Conservation (phyloP, 495 filamentous ascomycete genomes). For the Collariella sp. region DNA sequence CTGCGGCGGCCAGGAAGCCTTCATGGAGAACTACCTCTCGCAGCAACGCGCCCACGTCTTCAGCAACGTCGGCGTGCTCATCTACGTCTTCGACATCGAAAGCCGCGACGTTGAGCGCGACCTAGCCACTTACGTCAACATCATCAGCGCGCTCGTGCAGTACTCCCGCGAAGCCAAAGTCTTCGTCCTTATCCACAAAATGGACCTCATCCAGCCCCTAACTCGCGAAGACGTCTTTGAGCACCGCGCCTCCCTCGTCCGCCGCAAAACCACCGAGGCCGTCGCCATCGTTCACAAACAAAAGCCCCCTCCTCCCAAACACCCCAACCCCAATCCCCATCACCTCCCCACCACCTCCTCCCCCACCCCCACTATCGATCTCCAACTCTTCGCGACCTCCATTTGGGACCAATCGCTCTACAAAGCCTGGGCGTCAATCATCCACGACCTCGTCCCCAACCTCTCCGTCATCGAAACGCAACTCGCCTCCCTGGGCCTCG, state of each 20-base stretch:
- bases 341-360: conserved; percentile 2
- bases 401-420: conserved; percentile 99
- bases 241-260: conserved; percentile 63
- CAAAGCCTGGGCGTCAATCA: conserved; percentile 94
- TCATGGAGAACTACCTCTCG: conserved; percentile 94
- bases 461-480: conserved; percentile 80
- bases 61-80: conserved; percentile 88
- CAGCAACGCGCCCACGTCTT: conserved; percentile 94
- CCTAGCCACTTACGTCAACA: conserved; percentile 76
- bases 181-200: conserved; percentile 94
- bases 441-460: conserved; percentile 93
- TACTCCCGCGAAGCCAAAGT: conserved; percentile 76
- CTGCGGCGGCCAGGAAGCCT: conserved; percentile 96
- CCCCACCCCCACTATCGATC: conserved; percentile 49
- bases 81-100: conserved; percentile 99
- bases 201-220: conserved; percentile 85
- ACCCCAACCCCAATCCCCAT: conserved; percentile 11
- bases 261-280: conserved; percentile 65
- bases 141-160: conserved; percentile 76
- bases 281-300: conserved; percentile 33
- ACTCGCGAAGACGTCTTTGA: conserved; percentile 73
- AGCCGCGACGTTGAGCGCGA: conserved; percentile 87
- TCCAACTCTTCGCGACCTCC: conserved; percentile 75
- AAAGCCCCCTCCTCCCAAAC: conserved; percentile 14
- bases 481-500: conserved; percentile 63